phyloP scores from a whole-genome alignment of 768 basidiomycete species.

The Gyrodon lividus region DNA sequence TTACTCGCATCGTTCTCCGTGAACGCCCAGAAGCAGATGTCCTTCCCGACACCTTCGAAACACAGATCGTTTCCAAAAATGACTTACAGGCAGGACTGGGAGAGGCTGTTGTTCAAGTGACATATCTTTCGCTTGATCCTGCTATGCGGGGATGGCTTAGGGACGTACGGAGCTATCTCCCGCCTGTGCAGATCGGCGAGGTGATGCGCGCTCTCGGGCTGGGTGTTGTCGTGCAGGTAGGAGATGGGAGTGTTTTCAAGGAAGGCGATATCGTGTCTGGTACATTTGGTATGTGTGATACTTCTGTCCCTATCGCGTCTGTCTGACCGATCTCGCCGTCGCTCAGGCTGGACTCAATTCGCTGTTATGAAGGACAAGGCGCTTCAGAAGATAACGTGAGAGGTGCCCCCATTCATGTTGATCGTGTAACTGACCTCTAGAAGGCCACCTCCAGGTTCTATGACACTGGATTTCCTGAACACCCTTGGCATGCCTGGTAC shows the following conservation, averaged over 20 bases:
- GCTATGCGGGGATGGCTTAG: conserved; percentile 86
- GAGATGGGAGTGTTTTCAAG: conserved; percentile 50
- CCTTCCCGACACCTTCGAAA: conserved; percentile 71
- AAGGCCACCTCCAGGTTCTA: conserved; percentile 59
- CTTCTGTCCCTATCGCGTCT: background rate
- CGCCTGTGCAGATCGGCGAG: conserved; percentile 71
- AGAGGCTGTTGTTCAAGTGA: conserved; percentile 72
- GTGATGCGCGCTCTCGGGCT: conserved; percentile 74
- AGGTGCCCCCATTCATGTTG: background rate
- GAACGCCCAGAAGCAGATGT: conserved; percentile 71
- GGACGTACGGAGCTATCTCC: conserved; percentile 68
- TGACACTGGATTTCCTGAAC: conserved; percentile 77
- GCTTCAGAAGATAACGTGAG: conserved; percentile 57
- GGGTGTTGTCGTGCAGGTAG: conserved; percentile 62
- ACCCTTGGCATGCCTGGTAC: conserved; percentile 73
- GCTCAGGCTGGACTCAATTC: conserved; percentile 76
- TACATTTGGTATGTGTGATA: conserved; percentile 47
- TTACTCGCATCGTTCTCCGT: conserved; percentile 72
- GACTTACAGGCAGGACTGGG: conserved; percentile 48
- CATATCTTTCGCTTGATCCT: conserved; percentile 81
- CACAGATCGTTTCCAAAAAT: conserved; percentile 50
- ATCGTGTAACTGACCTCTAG: background rate
- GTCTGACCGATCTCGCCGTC: background rate
- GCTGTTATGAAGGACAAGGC: conserved; percentile 55
- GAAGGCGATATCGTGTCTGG: conserved; percentile 73